phyloP scores from a whole-genome alignment of 1,284 basidiomycete species.

The Leccinum insigne region DNA sequence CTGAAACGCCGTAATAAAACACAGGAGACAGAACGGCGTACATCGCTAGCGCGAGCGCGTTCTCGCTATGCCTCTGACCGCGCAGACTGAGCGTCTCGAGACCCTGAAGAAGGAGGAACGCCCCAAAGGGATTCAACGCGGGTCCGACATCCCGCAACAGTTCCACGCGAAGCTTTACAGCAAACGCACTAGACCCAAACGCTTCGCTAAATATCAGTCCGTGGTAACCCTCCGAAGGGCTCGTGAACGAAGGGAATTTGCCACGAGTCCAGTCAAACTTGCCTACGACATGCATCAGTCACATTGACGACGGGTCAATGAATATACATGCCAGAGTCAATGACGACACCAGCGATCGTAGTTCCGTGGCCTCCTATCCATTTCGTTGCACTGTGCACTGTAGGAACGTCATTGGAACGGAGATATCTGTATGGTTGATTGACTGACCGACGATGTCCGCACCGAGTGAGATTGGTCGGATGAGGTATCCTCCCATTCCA shows the following conservation, averaged over 20 bases:
- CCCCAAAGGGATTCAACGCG: conserved; percentile 76
- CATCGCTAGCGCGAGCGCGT: conserved; percentile 73
- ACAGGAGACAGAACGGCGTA: conserved; percentile 28
- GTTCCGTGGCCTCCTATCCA: conserved; percentile 94
- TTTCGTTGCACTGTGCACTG: conserved; percentile 86
- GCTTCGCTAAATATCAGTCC: conserved; percentile 74
- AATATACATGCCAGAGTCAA: conserved; percentile 75
- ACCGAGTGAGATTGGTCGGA: conserved; percentile 76
- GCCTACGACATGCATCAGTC: conserved; percentile 55
- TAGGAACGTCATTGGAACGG: not conserved
- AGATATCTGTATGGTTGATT: not conserved
- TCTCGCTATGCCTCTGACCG: conserved; percentile 74
- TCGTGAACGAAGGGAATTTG: conserved; percentile 82
- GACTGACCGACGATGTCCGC: conserved; percentile 75
- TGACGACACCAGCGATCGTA: conserved; percentile 82
- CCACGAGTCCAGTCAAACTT: conserved; percentile 86
- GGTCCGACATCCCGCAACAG: conserved; percentile 82
- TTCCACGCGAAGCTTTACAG: conserved; percentile 73
- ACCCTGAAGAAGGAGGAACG: conserved; percentile 85
- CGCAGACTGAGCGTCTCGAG: conserved; percentile 86
- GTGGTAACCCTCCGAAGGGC: conserved; percentile 85
- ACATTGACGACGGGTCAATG: conserved; percentile 44
- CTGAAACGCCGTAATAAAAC: no score
- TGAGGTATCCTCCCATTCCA: conserved; percentile 66
- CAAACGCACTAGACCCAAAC: conserved; percentile 74